phyloP scores from a whole-genome alignment of 208 protist genomes.

The Acanthamoeba sp. region DNA sequence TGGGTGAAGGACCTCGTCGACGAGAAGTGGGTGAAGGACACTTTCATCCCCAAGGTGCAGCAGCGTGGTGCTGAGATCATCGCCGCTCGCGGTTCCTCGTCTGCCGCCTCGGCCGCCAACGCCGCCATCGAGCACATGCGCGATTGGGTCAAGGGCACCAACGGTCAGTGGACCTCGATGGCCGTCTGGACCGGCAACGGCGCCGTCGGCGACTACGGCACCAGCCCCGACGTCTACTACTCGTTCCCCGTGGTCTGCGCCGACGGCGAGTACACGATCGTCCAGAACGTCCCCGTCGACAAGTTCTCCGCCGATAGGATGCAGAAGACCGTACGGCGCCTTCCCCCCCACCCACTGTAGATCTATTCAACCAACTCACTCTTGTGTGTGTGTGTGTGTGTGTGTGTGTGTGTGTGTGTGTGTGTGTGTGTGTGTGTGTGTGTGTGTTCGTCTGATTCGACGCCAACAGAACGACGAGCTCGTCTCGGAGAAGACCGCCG shows the following conservation, averaged over 20 bases:
- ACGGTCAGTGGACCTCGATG: conserved; percentile 73
- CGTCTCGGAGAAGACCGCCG: conserved; percentile 32
- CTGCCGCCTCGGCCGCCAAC: conserved; percentile 95
- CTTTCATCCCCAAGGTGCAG: conserved; percentile 93
- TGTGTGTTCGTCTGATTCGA: too few species aligned
- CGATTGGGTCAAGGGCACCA: conserved; percentile 90
- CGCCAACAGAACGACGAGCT: conserved; percentile 47
- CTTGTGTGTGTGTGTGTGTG: too few species aligned
- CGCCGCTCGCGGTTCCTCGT: conserved; percentile 90
- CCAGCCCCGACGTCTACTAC: conserved; percentile 72
- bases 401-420: too few species aligned
- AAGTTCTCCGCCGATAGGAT: conserved; percentile 76
- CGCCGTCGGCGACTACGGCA: conserved; percentile 73
- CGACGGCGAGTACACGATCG: conserved; percentile 65
- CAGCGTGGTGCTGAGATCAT: conserved; percentile 94
- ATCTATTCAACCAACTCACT: too few species aligned
- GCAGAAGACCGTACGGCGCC: conserved; percentile 59
- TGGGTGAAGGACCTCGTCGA: conserved; percentile 88
- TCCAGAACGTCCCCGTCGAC: conserved; percentile 76
- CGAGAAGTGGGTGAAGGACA: conserved; percentile 89
- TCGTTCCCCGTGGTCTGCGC: conserved; percentile 78
- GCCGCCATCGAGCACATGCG: conserved; percentile 88
- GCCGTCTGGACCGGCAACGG: conserved; percentile 69
- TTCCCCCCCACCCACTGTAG: not conserved
- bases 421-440: too few species aligned